These are phyloP conservation scores for Fusarium sp. DNA, from an alignment of 2,329 filamentous ascomycete genomes.

Conservation along the genomic window DNA sequence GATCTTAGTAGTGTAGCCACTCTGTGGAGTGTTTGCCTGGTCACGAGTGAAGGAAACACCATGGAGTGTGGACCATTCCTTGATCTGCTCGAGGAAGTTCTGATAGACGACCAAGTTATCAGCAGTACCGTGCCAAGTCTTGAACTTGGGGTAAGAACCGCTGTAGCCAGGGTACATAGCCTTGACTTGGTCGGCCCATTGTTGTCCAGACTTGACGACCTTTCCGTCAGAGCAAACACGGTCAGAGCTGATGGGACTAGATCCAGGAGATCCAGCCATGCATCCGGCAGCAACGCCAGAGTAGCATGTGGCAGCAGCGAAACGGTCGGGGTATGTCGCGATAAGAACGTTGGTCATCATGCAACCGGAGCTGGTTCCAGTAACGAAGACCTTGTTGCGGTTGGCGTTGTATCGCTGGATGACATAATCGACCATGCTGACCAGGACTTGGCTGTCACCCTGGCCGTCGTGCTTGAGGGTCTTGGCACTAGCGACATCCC, in stretches of 20 bases:
- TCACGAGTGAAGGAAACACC: background rate
- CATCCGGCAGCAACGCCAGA: constrained; percentile 67
- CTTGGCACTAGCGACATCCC: constrained; percentile 67
- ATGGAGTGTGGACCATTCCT: constrained; percentile 57
- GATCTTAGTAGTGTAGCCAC: constrained; percentile 1
- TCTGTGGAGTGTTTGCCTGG: background rate
- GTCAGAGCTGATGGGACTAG: constrained; percentile 54
- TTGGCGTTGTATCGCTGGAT: constrained; percentile 62
- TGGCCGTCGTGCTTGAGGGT: constrained; percentile 64
- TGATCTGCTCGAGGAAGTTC: constrained; percentile 69
- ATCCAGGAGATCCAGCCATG: constrained; percentile 52
- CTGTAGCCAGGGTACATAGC: constrained; percentile 63
- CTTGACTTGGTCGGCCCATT: constrained; percentile 56
- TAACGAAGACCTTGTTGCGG: constrained; percentile 60
- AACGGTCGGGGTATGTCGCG: constrained; percentile 66
- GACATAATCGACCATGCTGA: constrained; percentile 65
- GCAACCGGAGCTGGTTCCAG: constrained; percentile 48
- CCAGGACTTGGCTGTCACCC: constrained; percentile 63
- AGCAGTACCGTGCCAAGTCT: constrained; percentile 67
- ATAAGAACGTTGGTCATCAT: constrained; percentile 58
- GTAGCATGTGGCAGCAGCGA: constrained; percentile 63
- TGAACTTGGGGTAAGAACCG: constrained; percentile 65
- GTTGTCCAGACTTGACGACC: constrained; percentile 53
- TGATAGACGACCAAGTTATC: constrained; percentile 63
- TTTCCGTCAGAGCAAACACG: constrained; percentile 64